phyloP scores from a whole-genome alignment of 306 rosid genomes.

The Hippophae tibetana region DNA sequence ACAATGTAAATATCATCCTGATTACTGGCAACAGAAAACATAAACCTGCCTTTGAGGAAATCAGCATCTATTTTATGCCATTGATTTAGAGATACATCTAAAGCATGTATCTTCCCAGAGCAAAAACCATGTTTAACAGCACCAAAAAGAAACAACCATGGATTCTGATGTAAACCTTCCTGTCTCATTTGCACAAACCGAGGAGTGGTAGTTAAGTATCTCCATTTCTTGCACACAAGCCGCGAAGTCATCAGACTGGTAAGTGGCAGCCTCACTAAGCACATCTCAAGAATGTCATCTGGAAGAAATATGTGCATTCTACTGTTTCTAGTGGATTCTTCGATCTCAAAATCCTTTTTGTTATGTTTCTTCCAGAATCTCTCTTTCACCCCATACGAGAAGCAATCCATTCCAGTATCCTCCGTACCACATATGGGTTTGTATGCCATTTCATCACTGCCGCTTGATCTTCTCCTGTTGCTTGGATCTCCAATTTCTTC shows the following conservation, averaged over 20 bases:
- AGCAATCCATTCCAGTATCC: slow-evolving; percentile 75
- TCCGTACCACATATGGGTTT: slow-evolving; percentile 57
- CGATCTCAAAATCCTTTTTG: slow-evolving; percentile 51
- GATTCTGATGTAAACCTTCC: slow-evolving; percentile 71
- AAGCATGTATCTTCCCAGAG: slow-evolving; percentile 83
- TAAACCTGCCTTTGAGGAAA: slow-evolving; percentile 80
- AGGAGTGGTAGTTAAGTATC: slow-evolving; percentile 61
- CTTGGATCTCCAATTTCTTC: slow-evolving; percentile 73
- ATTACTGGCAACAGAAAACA: slow-evolving; percentile 70
- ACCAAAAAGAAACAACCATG: slow-evolving; percentile 92
- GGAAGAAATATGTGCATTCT: slow-evolving; percentile 85
- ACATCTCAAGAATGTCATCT: slow-evolving; percentile 90
- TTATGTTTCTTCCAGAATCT: slow-evolving; percentile 69
- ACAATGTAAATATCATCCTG: slow-evolving; percentile 78
- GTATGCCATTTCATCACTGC: slow-evolving; percentile 84
- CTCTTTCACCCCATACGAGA: slow-evolving; percentile 80
- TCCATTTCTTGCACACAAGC: slow-evolving; percentile 96
- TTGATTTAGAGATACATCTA: slow-evolving; percentile 67
- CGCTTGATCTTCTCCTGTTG: slow-evolving; percentile 76
- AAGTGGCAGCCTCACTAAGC: slow-evolving; percentile 88
- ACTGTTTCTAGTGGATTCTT: slow-evolving; percentile 43
- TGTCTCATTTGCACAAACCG: slow-evolving; percentile 85
- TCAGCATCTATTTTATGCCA: slow-evolving; percentile 84
- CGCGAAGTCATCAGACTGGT: slow-evolving; percentile 90
- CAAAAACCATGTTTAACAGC: slow-evolving; percentile 87